Percentiles rank a stretch among this genome's conserved stretches.
Evolutionary conservation across 768 basidiomycete species (phyloP).

Genomic region (Lactarius hengduanensis): DNA sequence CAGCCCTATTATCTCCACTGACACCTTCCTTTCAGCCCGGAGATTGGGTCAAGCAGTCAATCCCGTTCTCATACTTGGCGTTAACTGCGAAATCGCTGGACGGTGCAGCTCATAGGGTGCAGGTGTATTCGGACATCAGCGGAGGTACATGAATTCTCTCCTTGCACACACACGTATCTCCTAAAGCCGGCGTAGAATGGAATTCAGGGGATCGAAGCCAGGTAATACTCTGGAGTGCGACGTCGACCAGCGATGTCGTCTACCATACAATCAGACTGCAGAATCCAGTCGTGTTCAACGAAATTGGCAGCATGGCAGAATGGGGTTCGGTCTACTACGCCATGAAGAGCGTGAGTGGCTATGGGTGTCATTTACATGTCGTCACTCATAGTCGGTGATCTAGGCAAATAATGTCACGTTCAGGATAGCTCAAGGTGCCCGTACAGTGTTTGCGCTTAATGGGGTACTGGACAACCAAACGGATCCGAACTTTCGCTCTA

Average conservation of each 20-base stretch:
- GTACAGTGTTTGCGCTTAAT: neutral
- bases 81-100: conserved; percentile 36
- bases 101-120: conserved; percentile 36
- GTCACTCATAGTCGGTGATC: neutral
- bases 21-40: conserved; percentile 31
- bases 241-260: neutral
- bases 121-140: conserved; percentile 43
- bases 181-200: conserved; percentile 28
- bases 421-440: neutral
- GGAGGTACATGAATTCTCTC: conserved; percentile 32
- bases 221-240: no score
- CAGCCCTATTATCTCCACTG: neutral
- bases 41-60: conserved; percentile 40
- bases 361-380: neutral
- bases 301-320: neutral
- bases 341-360: neutral
- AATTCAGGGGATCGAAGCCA: neutral
- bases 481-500: neutral
- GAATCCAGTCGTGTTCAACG: neutral
- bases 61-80: conserved; percentile 42
- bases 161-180: neutral
- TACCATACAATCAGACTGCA: neutral
- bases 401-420: neutral
- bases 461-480: neutral
- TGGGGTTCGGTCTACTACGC: neutral